Evolutionary conservation across 2,329 filamentous ascomycete species (phyloP).

Genomic region (Nothophoma quercina): DNA sequence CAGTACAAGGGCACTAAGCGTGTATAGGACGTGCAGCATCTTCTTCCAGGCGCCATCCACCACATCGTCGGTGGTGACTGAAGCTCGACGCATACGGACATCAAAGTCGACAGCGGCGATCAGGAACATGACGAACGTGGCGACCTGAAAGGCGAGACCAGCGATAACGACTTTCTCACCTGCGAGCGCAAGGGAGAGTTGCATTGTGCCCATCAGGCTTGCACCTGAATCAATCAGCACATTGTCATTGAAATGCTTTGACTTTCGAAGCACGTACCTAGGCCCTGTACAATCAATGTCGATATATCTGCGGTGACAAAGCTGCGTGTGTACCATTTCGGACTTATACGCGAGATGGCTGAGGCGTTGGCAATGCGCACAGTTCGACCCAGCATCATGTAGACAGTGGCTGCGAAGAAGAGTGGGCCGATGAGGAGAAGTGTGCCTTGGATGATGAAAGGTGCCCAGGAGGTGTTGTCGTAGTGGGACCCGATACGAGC

Average conservation of each 20-base stretch:
- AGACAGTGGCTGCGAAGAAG: slow-evolving; percentile 57
- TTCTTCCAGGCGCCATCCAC: slow-evolving; percentile 28
- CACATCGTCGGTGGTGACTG: neutral
- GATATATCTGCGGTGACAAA: slow-evolving; percentile 41
- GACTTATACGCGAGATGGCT: slow-evolving; percentile 34
- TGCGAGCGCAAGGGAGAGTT: slow-evolving; percentile 39
- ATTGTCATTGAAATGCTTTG: neutral
- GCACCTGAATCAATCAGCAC: slow-evolving; percentile 28
- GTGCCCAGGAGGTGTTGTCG: slow-evolving; percentile 45
- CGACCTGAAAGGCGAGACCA: slow-evolving; percentile 44
- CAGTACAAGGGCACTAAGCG: slow-evolving; percentile 57
- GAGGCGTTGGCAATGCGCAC: slow-evolving; percentile 41
- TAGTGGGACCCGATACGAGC: slow-evolving; percentile 50
- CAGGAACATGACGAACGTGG: slow-evolving; percentile 44
- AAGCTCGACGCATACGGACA: slow-evolving; percentile 28
- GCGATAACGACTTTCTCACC: slow-evolving; percentile 46
- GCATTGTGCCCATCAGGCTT: slow-evolving; percentile 45
- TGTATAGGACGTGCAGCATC: slow-evolving; percentile 54
- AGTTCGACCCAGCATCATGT: slow-evolving; percentile 56
- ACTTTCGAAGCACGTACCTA: slow-evolving; percentile 28
- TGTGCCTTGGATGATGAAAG: slow-evolving; percentile 53
- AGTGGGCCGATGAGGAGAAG: slow-evolving; percentile 55
- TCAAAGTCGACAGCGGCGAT: slow-evolving; percentile 41
- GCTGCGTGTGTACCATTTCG: slow-evolving; percentile 39
- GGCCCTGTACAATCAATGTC: slow-evolving; percentile 40